Percentiles rank a stretch among this genome's conserved stretches.
These are phyloP conservation scores for Ustilago crameri DNA, from an alignment of 1,284 basidiomycete species.

Conservation along the genomic window DNA sequence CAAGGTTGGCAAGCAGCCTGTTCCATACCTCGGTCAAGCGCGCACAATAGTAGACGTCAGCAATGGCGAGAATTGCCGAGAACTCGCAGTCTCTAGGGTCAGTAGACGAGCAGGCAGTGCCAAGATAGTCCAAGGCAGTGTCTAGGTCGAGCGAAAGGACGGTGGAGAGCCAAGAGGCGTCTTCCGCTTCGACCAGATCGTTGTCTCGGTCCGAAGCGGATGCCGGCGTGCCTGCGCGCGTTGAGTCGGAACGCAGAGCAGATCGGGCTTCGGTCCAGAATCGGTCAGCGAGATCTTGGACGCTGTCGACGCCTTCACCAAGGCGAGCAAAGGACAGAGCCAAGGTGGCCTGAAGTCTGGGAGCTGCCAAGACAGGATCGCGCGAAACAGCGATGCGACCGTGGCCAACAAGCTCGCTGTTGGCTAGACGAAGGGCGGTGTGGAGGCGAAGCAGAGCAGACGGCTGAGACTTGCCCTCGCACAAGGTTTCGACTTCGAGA, in stretches of 20 bases:
- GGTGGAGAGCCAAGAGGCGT: constrained; percentile 49
- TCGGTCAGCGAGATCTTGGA: constrained; percentile 35
- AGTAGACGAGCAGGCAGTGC: constrained; percentile 11
- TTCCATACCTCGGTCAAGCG: constrained; percentile 55
- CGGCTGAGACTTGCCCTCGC: constrained; percentile 39
- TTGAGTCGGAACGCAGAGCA: constrained; percentile 7
- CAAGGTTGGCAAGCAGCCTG: constrained; percentile 48
- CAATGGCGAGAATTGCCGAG: constrained; percentile 51
- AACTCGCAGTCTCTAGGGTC: constrained; percentile 20
- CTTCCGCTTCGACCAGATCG: constrained; percentile 11
- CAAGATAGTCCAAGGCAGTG: constrained; percentile 40
- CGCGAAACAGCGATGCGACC: not conserved
- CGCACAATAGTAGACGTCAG: constrained; percentile 52
- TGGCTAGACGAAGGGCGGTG: constrained; percentile 47
- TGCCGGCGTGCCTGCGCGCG: not conserved
- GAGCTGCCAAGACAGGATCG: constrained; percentile 22
- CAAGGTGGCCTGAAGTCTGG: constrained; percentile 39
- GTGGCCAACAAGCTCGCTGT: constrained; percentile 28
- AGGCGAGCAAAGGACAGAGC: constrained; percentile 51
- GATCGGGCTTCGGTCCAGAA: constrained; percentile 43
- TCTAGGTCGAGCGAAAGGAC: constrained; percentile 53
- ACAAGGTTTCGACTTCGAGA: constrained; percentile 54
- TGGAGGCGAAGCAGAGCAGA: constrained; percentile 47
- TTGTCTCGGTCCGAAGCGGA: constrained; percentile 25
- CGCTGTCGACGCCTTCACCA: constrained; percentile 37